Conservation (phyloP, 1,284 basidiomycete species). For the Puccinia triticina region DNA sequence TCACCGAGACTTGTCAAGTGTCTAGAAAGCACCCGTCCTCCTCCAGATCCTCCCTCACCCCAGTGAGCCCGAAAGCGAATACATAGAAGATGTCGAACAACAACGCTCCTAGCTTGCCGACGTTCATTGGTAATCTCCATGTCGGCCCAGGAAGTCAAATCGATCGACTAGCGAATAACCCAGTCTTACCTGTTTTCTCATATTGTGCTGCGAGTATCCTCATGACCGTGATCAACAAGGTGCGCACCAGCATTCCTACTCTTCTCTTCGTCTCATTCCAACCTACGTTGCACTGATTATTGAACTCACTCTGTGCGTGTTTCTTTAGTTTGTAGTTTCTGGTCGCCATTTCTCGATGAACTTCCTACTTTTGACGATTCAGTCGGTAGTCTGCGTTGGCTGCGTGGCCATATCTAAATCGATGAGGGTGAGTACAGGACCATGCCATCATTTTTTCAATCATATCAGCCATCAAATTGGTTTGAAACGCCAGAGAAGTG, state of each 20-base stretch:
- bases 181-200: constrained; percentile 77
- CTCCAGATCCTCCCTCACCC: background rate
- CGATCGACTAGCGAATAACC: constrained; percentile 50
- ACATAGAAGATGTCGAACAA: constrained; percentile 4
- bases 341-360: constrained; percentile 95
- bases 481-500: background rate
- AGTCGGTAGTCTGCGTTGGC: constrained; percentile 65
- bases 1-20: too few species aligned
- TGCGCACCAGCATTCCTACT: constrained; percentile 60
- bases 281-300: constrained; percentile 17
- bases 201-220: constrained; percentile 93
- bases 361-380: constrained; percentile 88
- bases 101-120: constrained; percentile 24
- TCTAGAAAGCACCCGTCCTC: too few species aligned
- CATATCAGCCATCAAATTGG: background rate
- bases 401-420: constrained; percentile 36
- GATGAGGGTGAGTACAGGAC: background rate
- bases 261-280: constrained; percentile 50
- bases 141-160: constrained; percentile 38
- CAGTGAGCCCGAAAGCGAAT: background rate
- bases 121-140: constrained; percentile 30
- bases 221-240: constrained; percentile 99
- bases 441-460: background rate
- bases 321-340: constrained; percentile 87
- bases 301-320: background rate